phyloP scores from a whole-genome alignment of 495 filamentous ascomycete genomes.

The Trichoderma gamsii region DNA sequence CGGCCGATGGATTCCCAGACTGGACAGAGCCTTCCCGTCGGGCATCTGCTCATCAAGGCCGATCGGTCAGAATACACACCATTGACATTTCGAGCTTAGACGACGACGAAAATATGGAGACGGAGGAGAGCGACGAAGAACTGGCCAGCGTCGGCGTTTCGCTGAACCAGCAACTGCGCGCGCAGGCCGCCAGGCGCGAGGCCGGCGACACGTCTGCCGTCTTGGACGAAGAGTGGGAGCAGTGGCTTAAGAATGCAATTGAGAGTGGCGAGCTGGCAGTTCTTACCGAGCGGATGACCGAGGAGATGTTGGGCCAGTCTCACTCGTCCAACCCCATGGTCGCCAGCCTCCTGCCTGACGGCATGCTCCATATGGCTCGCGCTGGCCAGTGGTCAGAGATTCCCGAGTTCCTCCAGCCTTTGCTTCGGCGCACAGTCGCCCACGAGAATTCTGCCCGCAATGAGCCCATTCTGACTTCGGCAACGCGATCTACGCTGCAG shows the following conservation, averaged over 20 bases:
- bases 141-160: conserved; percentile 65
- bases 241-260: conserved; percentile 76
- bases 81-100: conserved; percentile 14
- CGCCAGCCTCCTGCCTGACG: conserved; percentile 37
- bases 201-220: conserved; percentile 56
- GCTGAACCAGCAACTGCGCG: conserved; percentile 66
- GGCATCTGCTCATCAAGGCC: conserved; percentile 14
- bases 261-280: conserved; percentile 51
- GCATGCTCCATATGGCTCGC: conserved; percentile 39
- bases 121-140: conserved; percentile 56
- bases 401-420: conserved; percentile 42
- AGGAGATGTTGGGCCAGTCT: conserved; percentile 30
- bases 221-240: conserved; percentile 76
- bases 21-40: conserved; percentile 47
- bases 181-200: conserved; percentile 54
- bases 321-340: conserved; percentile 28
- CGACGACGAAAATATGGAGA: conserved; percentile 38
- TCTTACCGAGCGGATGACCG: conserved; percentile 36
- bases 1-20: conserved; percentile 56
- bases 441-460: background rate
- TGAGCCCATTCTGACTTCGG: background rate
- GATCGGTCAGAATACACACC: background rate
- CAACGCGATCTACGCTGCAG: conserved; percentile 6
- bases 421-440: conserved; percentile 38
- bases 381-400: conserved; percentile 49